Conservation (phyloP, 306 rosid species). For the Cucurbita maxima region DNA sequence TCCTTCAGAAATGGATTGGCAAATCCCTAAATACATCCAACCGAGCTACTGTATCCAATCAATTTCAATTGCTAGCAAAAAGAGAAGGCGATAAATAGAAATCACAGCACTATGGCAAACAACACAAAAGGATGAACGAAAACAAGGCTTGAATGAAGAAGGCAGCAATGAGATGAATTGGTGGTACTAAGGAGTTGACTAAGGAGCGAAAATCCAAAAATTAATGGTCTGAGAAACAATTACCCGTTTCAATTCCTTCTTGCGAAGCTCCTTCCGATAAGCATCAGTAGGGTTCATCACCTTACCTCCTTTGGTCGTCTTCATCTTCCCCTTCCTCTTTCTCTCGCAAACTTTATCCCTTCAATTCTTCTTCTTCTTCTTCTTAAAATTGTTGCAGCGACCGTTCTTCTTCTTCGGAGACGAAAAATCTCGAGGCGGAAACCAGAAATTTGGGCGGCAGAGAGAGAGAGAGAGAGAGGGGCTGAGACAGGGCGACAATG, state of each 20-base stretch:
- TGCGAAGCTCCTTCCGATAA: slow-evolving; percentile 76
- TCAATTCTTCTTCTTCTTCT: not conserved
- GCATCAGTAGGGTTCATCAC: slow-evolving; percentile 97
- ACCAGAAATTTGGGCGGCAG: not conserved
- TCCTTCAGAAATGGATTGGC: not conserved
- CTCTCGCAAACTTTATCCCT: not conserved
- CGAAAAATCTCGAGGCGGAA: not conserved
- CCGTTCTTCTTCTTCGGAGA: not conserved
- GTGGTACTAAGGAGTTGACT: not conserved
- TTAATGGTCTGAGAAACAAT: not conserved
- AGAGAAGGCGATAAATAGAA: not conserved
- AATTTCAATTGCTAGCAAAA: not conserved
- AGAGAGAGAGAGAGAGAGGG: not conserved
- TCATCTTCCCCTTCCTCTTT: slow-evolving; percentile 28
- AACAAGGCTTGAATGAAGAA: not conserved
- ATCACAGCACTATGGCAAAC: not conserved
- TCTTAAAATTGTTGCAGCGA: not conserved
- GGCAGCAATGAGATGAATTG: not conserved
- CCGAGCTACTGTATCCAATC: not conserved
- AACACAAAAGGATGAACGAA: not conserved
- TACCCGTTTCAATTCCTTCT: slow-evolving; percentile 91
- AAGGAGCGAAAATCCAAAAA: not conserved
- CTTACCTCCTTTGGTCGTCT: slow-evolving; percentile 95
- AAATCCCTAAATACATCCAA: not conserved
- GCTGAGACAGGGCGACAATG: not conserved